Percentiles rank a stretch among this genome's conserved stretches.
Conservation (phyloP, 148 eudicot genomes). For the Polygonum aviculare region DNA sequence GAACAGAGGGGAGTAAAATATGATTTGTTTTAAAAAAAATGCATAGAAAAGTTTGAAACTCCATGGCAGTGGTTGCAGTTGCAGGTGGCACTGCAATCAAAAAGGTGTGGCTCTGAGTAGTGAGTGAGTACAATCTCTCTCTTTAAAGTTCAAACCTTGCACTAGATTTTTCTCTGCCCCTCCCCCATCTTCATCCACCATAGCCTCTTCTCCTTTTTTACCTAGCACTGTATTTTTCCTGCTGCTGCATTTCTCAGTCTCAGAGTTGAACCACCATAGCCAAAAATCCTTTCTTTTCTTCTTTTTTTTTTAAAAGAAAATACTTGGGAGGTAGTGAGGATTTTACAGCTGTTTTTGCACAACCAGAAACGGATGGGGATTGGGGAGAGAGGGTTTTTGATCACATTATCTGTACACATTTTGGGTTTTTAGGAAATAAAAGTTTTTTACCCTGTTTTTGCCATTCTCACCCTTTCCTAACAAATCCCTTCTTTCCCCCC, state of each 20-base stretch:
- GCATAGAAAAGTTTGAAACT: neutral
- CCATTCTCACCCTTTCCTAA: neutral
- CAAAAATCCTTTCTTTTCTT: neutral
- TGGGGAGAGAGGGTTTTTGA: neutral
- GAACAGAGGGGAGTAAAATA: neutral
- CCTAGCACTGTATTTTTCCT: neutral
- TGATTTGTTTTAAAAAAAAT: neutral
- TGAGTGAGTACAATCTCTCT: neutral
- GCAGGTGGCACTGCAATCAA: conserved; percentile 11
- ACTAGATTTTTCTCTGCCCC: neutral
- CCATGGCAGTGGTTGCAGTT: conserved; percentile 10
- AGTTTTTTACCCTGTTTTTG: neutral
- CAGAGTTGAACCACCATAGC: neutral
- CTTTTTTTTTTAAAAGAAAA: neutral
- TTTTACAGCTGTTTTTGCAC: conserved; percentile 5
- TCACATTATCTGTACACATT: neutral
- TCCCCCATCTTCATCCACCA: neutral
- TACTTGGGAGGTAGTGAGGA: too few relatives aligned
- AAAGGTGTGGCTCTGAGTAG: conserved; percentile 6
- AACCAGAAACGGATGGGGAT: neutral
- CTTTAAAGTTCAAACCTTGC: neutral
- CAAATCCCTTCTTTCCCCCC: conserved; percentile 1
- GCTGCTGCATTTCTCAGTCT: neutral
- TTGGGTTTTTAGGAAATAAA: conserved; percentile 6
- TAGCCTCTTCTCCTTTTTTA: neutral